Conservation (phyloP, 2,329 filamentous ascomycete species). For the Penicillium sp. region DNA sequence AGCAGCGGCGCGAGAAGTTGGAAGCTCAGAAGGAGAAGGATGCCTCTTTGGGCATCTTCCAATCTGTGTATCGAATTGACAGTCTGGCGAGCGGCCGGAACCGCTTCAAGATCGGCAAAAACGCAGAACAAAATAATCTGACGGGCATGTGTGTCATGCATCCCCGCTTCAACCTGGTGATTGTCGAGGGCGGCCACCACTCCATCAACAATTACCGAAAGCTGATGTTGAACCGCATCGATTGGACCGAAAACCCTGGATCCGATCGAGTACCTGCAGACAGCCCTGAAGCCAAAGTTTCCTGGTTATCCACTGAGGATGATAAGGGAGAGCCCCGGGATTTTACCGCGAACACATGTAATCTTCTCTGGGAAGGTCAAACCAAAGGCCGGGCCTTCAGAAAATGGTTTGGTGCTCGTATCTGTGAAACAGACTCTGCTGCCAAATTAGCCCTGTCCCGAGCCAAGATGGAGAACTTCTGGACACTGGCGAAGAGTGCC, state of each 20-base stretch:
- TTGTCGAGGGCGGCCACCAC: slow-evolving; percentile 87
- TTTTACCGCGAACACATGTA: slow-evolving; percentile 77
- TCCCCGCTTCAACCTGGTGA: slow-evolving; percentile 81
- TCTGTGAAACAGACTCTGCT: slow-evolving; percentile 90
- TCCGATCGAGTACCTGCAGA: slow-evolving; percentile 59
- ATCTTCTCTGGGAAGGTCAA: slow-evolving; percentile 87
- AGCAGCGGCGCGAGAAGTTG: slow-evolving; percentile 82
- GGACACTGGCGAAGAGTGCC: slow-evolving; percentile 77
- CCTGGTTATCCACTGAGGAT: slow-evolving; percentile 77
- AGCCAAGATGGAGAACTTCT: slow-evolving; percentile 92
- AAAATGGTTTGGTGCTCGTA: slow-evolving; percentile 77
- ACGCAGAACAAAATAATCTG: slow-evolving; percentile 83
- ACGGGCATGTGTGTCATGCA: slow-evolving; percentile 92
- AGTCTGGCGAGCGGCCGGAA: slow-evolving; percentile 91
- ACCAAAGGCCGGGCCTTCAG: slow-evolving; percentile 76
- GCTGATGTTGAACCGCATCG: slow-evolving; percentile 87
- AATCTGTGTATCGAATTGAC: slow-evolving; percentile 85
- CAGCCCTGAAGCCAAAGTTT: slow-evolving; percentile 61
- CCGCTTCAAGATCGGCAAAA: slow-evolving; percentile 87
- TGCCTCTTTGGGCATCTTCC: slow-evolving; percentile 77
- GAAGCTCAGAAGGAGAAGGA: slow-evolving; percentile 81
- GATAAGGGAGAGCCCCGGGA: slow-evolving; percentile 78
- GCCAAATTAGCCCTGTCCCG: slow-evolving; percentile 77
- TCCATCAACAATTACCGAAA: slow-evolving; percentile 85
- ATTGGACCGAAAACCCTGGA: slow-evolving; percentile 87